phyloP scores from a whole-genome alignment of 495 filamentous ascomycete genomes.

The Neurospora sp. region DNA sequence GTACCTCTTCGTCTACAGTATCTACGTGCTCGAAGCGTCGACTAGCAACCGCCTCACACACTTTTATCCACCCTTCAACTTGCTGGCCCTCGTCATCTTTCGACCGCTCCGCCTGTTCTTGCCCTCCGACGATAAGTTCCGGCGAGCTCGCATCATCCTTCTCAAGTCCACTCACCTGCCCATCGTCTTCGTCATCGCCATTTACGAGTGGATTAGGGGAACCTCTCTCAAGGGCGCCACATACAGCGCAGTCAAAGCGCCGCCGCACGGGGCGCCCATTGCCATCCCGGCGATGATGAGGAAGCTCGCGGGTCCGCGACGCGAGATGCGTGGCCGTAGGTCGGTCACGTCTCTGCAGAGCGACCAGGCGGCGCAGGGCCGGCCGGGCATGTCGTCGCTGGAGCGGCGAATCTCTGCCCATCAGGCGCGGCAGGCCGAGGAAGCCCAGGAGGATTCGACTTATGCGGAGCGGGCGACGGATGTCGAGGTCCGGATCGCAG shows the following conservation, averaged over 20 bases:
- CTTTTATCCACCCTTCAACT: conserved; percentile 69
- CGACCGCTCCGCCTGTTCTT: conserved; percentile 74
- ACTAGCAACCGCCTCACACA: conserved; percentile 72
- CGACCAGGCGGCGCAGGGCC: not conserved
- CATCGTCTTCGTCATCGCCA: conserved; percentile 39
- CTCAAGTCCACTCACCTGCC: conserved; percentile 55
- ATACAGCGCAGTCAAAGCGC: conserved; percentile 20
- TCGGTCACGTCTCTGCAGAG: conserved; percentile 8
- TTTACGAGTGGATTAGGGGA: conserved; percentile 35
- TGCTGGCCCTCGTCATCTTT: conserved; percentile 73
- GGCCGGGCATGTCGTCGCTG: not conserved
- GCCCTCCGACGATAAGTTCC: conserved; percentile 54
- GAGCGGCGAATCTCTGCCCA: not conserved
- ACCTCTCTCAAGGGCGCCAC: conserved; percentile 25
- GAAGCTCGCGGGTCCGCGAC: conserved; percentile 4
- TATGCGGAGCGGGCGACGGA: conserved; percentile 21
- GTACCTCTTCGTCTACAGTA: conserved; percentile 68
- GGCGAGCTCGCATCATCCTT: conserved; percentile 63
- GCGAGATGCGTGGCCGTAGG: conserved; percentile 1
- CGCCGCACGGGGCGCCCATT: conserved; percentile 5
- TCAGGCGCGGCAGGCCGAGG: conserved; percentile 9
- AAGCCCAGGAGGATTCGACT: conserved; percentile 18
- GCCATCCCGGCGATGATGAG: conserved; percentile 6
- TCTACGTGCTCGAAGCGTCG: conserved; percentile 72
- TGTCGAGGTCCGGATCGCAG: conserved; percentile 33